Evolutionary conservation across 305 asterid species (phyloP).

Genomic region (Fraxinus sp.): DNA sequence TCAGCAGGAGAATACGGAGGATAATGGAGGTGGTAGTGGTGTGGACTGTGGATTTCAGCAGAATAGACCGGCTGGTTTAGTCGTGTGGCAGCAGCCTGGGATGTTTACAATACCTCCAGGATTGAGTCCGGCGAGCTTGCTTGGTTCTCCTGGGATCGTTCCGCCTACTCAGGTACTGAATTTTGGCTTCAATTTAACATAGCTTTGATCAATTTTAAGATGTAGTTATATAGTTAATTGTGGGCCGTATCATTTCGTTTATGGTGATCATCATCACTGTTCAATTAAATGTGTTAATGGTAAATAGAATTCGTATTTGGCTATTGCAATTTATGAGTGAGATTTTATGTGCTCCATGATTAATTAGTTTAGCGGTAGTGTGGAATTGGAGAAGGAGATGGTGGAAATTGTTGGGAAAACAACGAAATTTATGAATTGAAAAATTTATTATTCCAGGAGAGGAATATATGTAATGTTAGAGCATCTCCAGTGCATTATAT

Average conservation of each 20-base stretch:
- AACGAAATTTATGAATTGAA: background rate
- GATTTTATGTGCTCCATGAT: background rate
- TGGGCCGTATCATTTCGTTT: background rate
- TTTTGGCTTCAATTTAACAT: background rate
- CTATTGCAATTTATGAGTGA: background rate
- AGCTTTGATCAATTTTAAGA: background rate
- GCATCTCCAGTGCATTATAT: background rate
- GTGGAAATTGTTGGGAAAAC: background rate
- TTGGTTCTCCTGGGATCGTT: slow-evolving; percentile 65
- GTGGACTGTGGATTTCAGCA: slow-evolving; percentile 47
- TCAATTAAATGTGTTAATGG: slow-evolving; percentile 3
- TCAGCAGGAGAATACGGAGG: slow-evolving; percentile 7
- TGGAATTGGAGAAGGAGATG: background rate
- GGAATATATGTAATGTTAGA: background rate
- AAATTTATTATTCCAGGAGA: background rate
- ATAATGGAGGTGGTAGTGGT: slow-evolving; percentile 27
- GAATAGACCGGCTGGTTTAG: slow-evolving; percentile 43
- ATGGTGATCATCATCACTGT: background rate
- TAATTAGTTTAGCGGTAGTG: background rate
- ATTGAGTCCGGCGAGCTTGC: slow-evolving; percentile 60
- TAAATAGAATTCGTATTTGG: slow-evolving; percentile 9
- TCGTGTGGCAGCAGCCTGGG: slow-evolving; percentile 40
- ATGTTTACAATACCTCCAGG: slow-evolving; percentile 66
- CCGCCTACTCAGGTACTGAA: slow-evolving; percentile 56
- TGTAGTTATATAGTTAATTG: background rate